Conservation (phyloP, 176 grass and related monocot genomes). For the Paspalum notatum region DNA sequence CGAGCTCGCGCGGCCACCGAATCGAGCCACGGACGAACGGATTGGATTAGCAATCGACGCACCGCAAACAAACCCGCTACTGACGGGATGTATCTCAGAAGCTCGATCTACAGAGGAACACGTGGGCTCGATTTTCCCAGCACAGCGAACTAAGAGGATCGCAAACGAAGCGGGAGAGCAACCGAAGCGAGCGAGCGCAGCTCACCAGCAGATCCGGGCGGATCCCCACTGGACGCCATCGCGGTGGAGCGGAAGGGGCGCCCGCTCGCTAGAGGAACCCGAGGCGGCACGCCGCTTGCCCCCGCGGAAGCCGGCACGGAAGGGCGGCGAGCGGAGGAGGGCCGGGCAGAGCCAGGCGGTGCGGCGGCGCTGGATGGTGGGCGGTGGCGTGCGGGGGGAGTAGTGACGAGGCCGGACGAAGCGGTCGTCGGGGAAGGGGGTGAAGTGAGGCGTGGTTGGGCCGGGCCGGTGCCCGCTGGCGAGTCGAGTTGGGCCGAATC, state of each 20-base stretch:
- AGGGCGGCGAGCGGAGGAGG: not conserved
- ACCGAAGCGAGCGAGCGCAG: not conserved
- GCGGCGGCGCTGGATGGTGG: constrained; percentile 21
- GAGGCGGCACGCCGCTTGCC: not conserved
- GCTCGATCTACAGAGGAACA: not conserved
- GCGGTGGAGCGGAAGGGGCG: not conserved
- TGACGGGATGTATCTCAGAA: not conserved
- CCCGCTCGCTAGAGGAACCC: not conserved
- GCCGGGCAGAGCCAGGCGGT: too few species aligned
- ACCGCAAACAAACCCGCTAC: not conserved
- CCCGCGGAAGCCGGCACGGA: not conserved
- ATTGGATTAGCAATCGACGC: not conserved
- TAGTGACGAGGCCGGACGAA: not conserved
- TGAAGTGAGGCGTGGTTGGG: not conserved
- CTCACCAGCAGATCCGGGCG: constrained; percentile 37
- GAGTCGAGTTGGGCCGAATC: not conserved
- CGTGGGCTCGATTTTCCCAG: not conserved
- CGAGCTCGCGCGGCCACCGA: not conserved
- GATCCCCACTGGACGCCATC: constrained; percentile 41
- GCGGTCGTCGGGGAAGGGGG: not conserved
- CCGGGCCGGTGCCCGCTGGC: not conserved
- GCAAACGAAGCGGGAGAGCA: not conserved
- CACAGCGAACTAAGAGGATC: not conserved
- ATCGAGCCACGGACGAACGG: not conserved
- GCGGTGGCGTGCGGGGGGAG: constrained; percentile 19